Conservation (phyloP, 305 asterid species). For the Andrographis paniculata region DNA sequence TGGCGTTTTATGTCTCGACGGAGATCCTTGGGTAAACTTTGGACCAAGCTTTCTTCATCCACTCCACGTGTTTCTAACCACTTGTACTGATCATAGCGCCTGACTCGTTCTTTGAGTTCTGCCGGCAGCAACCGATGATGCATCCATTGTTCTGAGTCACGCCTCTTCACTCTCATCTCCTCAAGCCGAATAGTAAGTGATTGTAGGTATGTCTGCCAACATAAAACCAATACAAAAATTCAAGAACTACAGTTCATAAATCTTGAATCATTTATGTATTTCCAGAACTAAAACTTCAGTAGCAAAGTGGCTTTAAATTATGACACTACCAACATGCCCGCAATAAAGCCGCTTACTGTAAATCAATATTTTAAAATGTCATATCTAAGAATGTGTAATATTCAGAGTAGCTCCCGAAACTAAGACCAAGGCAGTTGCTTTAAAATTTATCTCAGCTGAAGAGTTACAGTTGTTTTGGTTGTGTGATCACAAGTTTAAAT, state of each 20-base stretch:
- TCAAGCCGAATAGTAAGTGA: constrained; percentile 98
- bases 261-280: background rate
- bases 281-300: background rate
- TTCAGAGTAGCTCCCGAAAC: background rate
- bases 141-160: constrained; percentile 99
- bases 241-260: background rate
- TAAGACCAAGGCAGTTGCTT: background rate
- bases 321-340: background rate
- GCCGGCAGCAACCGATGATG: constrained; percentile 97
- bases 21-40: constrained; percentile 95
- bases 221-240: constrained; percentile 13
- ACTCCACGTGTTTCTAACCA: constrained; percentile 99
- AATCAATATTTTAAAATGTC: background rate
- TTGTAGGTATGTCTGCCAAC: constrained; percentile 90
- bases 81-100: constrained; percentile 98
- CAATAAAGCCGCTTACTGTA: no score
- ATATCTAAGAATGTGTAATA: background rate
- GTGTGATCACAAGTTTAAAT: background rate
- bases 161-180: constrained; percentile 99
- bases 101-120: constrained; percentile 85
- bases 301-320: background rate
- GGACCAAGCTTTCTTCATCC: constrained; percentile 87
- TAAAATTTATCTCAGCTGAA: background rate
- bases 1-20: constrained; percentile 98
- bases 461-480: background rate